phyloP scores from a whole-genome alignment of 805 yeast species.

The Candida methanosorbosa region DNA sequence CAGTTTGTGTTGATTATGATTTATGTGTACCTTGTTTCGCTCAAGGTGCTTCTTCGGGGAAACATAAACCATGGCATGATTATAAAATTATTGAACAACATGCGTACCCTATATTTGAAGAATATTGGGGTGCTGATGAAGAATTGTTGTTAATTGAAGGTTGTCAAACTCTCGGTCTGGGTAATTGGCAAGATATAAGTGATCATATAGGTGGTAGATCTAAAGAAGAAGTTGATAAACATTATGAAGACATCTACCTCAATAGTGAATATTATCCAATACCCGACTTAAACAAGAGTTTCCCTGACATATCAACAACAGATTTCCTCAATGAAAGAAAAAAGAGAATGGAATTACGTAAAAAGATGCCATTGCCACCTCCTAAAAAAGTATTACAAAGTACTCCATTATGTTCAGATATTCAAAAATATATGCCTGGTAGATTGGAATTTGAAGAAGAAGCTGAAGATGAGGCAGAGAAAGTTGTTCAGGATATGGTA shows the following conservation, averaged over 20 bases:
- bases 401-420: conserved; percentile 92
- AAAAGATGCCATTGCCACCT: conserved; percentile 71
- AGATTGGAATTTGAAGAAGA: conserved; percentile 94
- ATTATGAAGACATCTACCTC: conserved; percentile 67
- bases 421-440: conserved; percentile 99
- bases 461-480: conserved; percentile 94
- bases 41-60: conserved; percentile 68
- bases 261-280: conserved; percentile 72
- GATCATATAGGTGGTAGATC: conserved; percentile 91
- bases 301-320: conserved; percentile 51
- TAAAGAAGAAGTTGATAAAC: conserved; percentile 84
- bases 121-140: conserved; percentile 98
- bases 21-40: conserved; percentile 98
- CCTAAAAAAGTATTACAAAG: conserved; percentile 86
- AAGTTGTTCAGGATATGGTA: conserved; percentile 87
- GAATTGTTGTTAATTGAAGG: conserved; percentile 85
- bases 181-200: conserved; percentile 97
- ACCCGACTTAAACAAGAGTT: conserved; percentile 74
- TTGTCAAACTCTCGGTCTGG: conserved; percentile 83
- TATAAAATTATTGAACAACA: conserved; percentile 90
- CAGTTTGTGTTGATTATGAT: conserved; percentile 88
- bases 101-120: conserved; percentile 83
- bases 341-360: conserved; percentile 61
- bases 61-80: conserved; percentile 91
- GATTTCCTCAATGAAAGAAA: conserved; percentile 64